These are phyloP conservation scores for Vickermania spadyakhi DNA, from an alignment of 208 protist genomes.

Conservation along the genomic window DNA sequence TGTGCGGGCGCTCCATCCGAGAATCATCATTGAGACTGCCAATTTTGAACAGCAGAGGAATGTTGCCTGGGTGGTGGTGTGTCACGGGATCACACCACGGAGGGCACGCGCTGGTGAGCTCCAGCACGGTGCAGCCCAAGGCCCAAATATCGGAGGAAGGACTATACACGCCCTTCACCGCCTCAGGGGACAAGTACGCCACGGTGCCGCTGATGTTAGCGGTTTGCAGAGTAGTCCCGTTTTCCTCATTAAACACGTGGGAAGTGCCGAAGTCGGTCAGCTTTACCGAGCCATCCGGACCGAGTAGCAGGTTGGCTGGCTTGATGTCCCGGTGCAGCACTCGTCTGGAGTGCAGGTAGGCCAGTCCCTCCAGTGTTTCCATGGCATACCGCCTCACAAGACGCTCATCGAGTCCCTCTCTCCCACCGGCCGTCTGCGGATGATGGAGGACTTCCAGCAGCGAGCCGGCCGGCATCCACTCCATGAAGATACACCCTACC, in stretches of 20 bases:
- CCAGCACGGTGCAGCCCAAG: conserved; percentile 62
- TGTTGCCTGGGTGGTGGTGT: conserved; percentile 10
- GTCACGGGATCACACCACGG: conserved; percentile 38
- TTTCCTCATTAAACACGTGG: conserved; percentile 23
- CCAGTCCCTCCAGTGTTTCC: conserved; percentile 39
- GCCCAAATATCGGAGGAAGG: conserved; percentile 82
- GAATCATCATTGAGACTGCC: conserved; percentile 24
- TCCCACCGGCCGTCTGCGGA: conserved; percentile 8
- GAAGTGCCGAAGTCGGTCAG: conserved; percentile 83
- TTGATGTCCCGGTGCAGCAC: conserved; percentile 84
- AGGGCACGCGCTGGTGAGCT: conserved; percentile 42
- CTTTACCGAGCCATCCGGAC: conserved; percentile 49
- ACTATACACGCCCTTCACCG: conserved; percentile 39
- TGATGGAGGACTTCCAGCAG: conserved; percentile 39
- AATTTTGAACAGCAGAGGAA: conserved; percentile 55
- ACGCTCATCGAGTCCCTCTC: conserved; percentile 30
- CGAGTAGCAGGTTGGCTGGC: conserved; percentile 76
- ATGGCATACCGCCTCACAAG: conserved; percentile 46
- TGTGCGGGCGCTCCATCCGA: conserved; percentile 22
- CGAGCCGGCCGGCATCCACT: conserved; percentile 67
- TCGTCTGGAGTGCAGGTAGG: conserved; percentile 51
- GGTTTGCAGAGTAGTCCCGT: conserved; percentile 21
- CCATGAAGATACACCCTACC: conserved; percentile 57
- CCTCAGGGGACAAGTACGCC: conserved; percentile 70
- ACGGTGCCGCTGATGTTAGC: conserved; percentile 46